Percentiles rank a stretch among this genome's conserved stretches.
These are phyloP conservation scores for Halenospora varia DNA, from an alignment of 495 filamentous ascomycete genomes.

Conservation along the genomic window DNA sequence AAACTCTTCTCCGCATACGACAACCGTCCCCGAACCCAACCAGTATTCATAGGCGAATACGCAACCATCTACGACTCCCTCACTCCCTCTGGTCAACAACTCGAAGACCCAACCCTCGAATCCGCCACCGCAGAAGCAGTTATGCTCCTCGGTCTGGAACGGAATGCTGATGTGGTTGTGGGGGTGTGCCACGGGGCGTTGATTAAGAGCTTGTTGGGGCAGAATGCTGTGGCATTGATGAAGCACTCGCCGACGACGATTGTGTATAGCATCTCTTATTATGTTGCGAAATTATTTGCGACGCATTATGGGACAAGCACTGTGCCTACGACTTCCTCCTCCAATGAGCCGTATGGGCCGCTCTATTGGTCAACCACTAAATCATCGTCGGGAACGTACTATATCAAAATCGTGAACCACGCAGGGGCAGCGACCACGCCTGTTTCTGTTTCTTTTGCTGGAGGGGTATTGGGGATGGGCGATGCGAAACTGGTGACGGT, in stretches of 20 bases:
- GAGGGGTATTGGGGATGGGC: too few species aligned
- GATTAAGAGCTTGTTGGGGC: slow-evolving; percentile 39
- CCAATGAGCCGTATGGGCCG: slow-evolving; percentile 22
- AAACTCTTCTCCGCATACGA: slow-evolving; percentile 45
- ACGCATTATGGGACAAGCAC: slow-evolving; percentile 14
- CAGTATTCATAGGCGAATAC: slow-evolving; percentile 45
- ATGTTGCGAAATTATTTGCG: slow-evolving; percentile 23
- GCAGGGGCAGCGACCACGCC: background rate
- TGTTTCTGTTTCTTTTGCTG: too few species aligned
- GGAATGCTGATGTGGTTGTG: slow-evolving; percentile 47
- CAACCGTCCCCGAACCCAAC: slow-evolving; percentile 27
- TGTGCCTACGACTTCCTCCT: slow-evolving; percentile 19
- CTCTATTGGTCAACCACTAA: slow-evolving; percentile 15
- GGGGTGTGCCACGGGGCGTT: slow-evolving; percentile 43
- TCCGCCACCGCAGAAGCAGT: slow-evolving; percentile 48
- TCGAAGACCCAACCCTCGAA: slow-evolving; percentile 21
- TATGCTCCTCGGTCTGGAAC: slow-evolving; percentile 52
- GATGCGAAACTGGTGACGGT: background rate
- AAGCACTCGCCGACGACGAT: slow-evolving; percentile 5
- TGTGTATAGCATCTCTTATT: slow-evolving; percentile 16
- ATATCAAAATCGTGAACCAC: background rate
- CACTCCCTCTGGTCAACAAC: slow-evolving; percentile 22
- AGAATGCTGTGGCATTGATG: slow-evolving; percentile 13
- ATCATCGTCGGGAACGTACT: background rate
- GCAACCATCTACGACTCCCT: slow-evolving; percentile 37